Evolutionary conservation across 176 grass and related monocot species (phyloP).

Genomic region (Aegilops speltoides): DNA sequence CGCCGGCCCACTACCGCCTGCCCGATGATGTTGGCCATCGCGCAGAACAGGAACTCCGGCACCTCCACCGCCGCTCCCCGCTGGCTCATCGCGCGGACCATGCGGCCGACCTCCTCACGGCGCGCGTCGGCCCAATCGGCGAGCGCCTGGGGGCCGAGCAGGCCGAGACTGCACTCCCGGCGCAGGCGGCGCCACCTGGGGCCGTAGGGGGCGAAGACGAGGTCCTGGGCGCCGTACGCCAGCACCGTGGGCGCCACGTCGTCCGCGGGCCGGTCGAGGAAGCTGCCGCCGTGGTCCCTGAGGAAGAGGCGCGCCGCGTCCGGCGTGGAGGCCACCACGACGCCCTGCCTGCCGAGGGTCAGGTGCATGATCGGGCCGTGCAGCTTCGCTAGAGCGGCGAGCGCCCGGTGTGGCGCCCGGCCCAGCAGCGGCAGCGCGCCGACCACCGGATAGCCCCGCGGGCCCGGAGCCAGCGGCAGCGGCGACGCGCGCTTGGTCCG

Average conservation of each 20-base stretch:
- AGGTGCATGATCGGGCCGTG: background rate
- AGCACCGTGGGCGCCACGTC: background rate
- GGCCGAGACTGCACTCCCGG: background rate
- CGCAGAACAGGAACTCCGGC: background rate
- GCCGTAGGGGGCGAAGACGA: background rate
- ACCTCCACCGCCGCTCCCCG: background rate
- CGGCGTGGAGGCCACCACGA: conserved; percentile 2
- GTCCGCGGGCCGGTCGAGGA: background rate
- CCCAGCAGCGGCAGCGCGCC: background rate
- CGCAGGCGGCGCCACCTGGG: conserved; percentile 1
- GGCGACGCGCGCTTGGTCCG: background rate
- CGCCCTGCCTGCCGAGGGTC: background rate
- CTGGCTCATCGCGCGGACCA: background rate
- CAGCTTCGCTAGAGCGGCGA: background rate
- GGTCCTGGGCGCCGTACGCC: background rate
- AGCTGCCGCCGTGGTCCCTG: background rate
- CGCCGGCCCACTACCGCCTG: background rate
- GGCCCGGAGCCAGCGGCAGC: background rate
- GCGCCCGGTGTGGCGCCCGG: background rate
- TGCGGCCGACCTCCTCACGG: background rate
- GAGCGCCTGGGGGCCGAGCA: background rate
- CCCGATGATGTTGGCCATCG: background rate
- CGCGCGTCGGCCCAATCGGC: background rate
- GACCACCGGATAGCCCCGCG: background rate
- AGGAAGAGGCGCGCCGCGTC: background rate